Base-by-base conservation (phyloP, 306 rosid species). In the Vigna unguiculata region DNA sequence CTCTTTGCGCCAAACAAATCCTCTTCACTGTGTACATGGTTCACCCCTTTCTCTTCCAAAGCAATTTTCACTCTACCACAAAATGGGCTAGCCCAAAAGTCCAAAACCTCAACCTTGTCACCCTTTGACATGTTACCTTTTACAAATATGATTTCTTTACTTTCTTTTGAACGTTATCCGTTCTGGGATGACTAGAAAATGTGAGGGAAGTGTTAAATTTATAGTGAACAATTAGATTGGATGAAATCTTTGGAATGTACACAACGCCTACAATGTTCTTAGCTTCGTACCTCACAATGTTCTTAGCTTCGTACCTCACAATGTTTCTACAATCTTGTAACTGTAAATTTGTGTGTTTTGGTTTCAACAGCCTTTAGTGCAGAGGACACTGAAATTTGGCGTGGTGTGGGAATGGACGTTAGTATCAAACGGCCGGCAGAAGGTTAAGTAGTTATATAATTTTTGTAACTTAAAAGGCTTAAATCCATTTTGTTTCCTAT, bases 1-100 rank as follows among this genome's bases (percentile, higher is more conserved):
- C 97, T 93, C 51, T 91, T 91, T 3, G 82, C 83, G 0, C 90
- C 97, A 85, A 89, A 76, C n/a, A 93, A 55, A 65, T 93, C 78
- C 85, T 91, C 96, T 58, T 85, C 88, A 21, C 75, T 76, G 3
- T 0, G 16, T 49, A 76, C 90, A 41, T 81, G 48, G 0, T 22
- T 11, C 49, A 89, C 78, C 1, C 91, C 86, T 49, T 91, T 93
- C 47, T 91, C 98, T 24, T 80, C 81, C 63, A 91, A 58, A 22
- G 96, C 87, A 48, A 88, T 79, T 34, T 78, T 91, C 2, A 80
- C 98, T 82, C 96, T 85, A 17, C 25, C 43, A 54, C 93, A 87
- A 66, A 77, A 90, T 0, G 97, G 93, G 36, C 92, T 87, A 0
- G 77, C 83, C 90, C 86, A 80, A 9, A 84, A 88, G 55, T 79